A percentile compares a stretch with the other conserved stretches of the same genome.
phyloP scores from a whole-genome alignment of 2,329 filamentous ascomycete genomes.

The Aspergillus cejpii region DNA sequence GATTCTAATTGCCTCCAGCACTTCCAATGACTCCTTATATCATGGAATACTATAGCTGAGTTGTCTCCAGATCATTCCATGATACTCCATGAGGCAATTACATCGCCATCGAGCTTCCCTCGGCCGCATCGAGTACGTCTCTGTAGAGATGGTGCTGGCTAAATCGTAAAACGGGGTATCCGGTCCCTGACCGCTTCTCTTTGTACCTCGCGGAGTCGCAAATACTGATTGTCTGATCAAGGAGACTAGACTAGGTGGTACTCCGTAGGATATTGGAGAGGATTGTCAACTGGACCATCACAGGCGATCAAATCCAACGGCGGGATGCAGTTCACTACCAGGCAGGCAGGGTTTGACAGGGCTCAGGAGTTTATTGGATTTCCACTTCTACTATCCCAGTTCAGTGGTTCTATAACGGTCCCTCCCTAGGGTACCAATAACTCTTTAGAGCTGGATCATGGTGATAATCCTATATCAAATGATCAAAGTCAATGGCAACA shows the following conservation, averaged over 20 bases:
- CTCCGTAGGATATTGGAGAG: background rate
- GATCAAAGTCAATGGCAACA: too few species aligned
- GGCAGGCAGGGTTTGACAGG: too few species aligned
- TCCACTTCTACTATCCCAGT: background rate
- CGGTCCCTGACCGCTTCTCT: background rate
- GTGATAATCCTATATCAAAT: too few species aligned
- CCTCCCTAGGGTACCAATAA: background rate
- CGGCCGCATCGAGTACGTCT: too few species aligned
- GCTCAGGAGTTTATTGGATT: too few species aligned
- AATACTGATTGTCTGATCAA: background rate
- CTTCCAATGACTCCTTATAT: background rate
- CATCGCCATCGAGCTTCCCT: too few species aligned
- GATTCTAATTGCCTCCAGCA: background rate
- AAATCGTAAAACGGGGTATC: too few species aligned
- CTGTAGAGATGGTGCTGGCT: too few species aligned
- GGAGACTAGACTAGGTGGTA: background rate
- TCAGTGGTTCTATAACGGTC: background rate
- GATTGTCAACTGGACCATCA: background rate
- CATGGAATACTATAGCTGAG: too few species aligned
- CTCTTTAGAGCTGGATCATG: too few species aligned
- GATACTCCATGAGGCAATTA: too few species aligned
- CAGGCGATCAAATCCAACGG: background rate
- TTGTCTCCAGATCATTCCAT: too few species aligned
- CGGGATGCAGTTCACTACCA: background rate
- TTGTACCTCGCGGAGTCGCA: background rate